phyloP scores from a whole-genome alignment of 495 filamentous ascomycete genomes.

The Xylaria sp. region DNA sequence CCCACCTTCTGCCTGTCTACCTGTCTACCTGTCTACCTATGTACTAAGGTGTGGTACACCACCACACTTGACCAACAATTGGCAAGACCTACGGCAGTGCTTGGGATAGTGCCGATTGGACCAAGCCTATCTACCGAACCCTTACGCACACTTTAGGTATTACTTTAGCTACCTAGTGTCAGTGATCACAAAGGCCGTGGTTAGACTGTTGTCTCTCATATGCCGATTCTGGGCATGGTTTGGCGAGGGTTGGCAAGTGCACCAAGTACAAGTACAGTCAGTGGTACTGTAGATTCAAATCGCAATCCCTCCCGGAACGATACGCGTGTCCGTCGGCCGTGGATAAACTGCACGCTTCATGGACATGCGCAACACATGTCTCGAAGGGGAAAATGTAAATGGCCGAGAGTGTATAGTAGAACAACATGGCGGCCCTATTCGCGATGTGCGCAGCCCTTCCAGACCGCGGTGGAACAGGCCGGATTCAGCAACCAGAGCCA shows the following conservation, averaged over 20 bases:
- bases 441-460: neutral
- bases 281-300: too few species aligned
- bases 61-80: slow-evolving; percentile 1
- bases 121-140: neutral
- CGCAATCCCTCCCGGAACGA: neutral
- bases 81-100: neutral
- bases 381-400: neutral
- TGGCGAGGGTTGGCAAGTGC: too few species aligned
- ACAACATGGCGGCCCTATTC: neutral
- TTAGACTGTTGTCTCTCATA: neutral
- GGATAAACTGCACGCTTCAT: neutral
- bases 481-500: neutral
- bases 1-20: neutral
- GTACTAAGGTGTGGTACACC: too few species aligned
- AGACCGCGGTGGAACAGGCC: slow-evolving; percentile 3
- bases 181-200: neutral
- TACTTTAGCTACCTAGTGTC: too few species aligned
- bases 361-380: slow-evolving; percentile 4
- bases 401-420: neutral
- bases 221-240: neutral
- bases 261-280: too few species aligned
- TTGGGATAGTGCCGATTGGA: neutral
- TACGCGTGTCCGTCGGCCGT: slow-evolving; percentile 5
- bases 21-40: too few species aligned
- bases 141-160: too few species aligned